Base-by-base conservation (phyloP, 305 asterid genomes). In the Salvia sclarea region DNA sequence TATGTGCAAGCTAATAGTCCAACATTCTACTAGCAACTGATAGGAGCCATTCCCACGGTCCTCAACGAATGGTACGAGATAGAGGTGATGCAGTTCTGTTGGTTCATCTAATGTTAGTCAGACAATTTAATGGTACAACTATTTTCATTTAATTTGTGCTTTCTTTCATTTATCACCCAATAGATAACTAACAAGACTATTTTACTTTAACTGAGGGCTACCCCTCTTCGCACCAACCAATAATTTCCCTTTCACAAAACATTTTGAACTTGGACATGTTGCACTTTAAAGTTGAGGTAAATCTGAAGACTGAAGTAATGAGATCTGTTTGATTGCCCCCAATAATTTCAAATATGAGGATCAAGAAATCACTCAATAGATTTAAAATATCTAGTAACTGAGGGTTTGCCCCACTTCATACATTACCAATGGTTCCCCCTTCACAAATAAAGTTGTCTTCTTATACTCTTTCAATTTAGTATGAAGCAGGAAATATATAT, bases 401-500 rank as follows among this genome's bases (percentile, higher is more conserved):
- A 44, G 22, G 33, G 65, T 24, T 4, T 18, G 41, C 55, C 64
- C 35, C 14, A 12, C 37, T 45, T 49, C 49, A 37, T 30, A 21
- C 22, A 7, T 7, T 30, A 8, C 40, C 38, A 18, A 20, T 50
- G 11, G 6, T 24, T 53, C 48, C 20, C 57, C 48, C 24, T 21
- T 30, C 24, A 8, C 17, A 41, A 52, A 40, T 62, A 40, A 49
- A n/a, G 43, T 16, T 25, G 8, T 18, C 44, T 28, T 70, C 35
- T 47, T 47, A 41, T 10, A 61, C 16, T 47, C 38, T 25, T 50
- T 37, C 52, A 60, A 35, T 12, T 37, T 18, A 14, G 70, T 45
- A 68, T 20, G 64, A 37, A 72, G 71, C 70, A 54, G 44, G 57
- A 31, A 54, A 28, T 3, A 55, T 22, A 43, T 50, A 63, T 50